Conservation (phyloP, 2,329 filamentous ascomycete species). For the Hymenoscyphus scutula region DNA sequence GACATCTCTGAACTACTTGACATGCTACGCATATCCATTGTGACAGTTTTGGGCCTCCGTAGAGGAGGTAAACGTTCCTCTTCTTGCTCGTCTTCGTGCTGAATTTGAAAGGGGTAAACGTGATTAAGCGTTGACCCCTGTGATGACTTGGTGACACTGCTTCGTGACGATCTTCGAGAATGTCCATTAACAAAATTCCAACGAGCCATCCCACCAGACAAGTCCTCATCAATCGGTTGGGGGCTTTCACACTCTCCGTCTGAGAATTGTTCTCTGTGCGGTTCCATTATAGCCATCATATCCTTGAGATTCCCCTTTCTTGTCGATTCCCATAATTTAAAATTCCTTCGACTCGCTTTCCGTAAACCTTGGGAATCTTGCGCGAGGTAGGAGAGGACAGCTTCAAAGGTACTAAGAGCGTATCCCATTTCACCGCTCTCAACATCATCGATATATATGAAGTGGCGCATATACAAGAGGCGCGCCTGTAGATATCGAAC, state of each 20-base stretch:
- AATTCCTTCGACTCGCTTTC: slow-evolving; percentile 82
- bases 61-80: slow-evolving; percentile 46
- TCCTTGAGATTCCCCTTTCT: slow-evolving; percentile 73
- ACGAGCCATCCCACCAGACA: slow-evolving; percentile 44
- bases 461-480: slow-evolving; percentile 92
- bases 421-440: slow-evolving; percentile 96
- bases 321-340: slow-evolving; percentile 81
- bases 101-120: slow-evolving; percentile 85
- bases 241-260: slow-evolving; percentile 31
- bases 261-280: slow-evolving; percentile 42
- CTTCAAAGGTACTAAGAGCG: slow-evolving; percentile 92
- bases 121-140: slow-evolving; percentile 59
- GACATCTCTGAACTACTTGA: slow-evolving; percentile 85
- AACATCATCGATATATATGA: slow-evolving; percentile 96
- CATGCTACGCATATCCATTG: slow-evolving; percentile 85
- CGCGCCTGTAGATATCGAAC: slow-evolving; percentile 84
- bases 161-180: slow-evolving; percentile 27
- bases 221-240: slow-evolving; percentile 44
- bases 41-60: slow-evolving; percentile 58
- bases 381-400: slow-evolving; percentile 83
- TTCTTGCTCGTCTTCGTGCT: slow-evolving; percentile 46
- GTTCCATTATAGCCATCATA: slow-evolving; percentile 77
- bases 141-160: slow-evolving; percentile 26
- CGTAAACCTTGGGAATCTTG: slow-evolving; percentile 79
- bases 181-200: slow-evolving; percentile 30